Base-by-base conservation (phyloP, 1,284 basidiomycete species). In the Puccinia horiana region DNA sequence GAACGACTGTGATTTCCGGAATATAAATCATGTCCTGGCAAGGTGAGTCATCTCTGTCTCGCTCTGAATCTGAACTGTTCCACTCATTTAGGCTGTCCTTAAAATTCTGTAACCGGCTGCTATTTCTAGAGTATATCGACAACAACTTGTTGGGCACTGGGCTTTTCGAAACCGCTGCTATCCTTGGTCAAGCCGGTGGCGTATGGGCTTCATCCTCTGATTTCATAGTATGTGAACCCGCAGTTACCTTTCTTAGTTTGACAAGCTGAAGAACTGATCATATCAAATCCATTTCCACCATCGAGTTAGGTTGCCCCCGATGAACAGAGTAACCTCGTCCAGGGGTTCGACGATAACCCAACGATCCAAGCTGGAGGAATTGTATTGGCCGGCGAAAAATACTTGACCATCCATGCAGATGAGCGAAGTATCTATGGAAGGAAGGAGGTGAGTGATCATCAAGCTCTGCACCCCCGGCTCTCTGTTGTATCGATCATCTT, bases 111-210 rank as follows among this genome's bases (percentile, higher is more conserved):
- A n/a, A 26, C 35, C 11, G 23, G 32, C 56, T 1, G 42, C 18
- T 16, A 26, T 35, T 18, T 81, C 35, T 86, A 95, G 94, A 88
- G 83, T 96, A 96, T 89, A 93, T 97, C 87, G 94, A 98, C 88
- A 88, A 89, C 86, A 92, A 95, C 87, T 91, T 98, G 83, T 87
- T 96, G 84, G 93, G 91, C 42, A 92, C 89, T 82, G 92, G 91
- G 85, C 93, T 91, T 88, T 89, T 97, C 86, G 82, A 88, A 58
- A 90, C 91, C 85, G 95, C 94, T 58, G 94, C 94, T 63, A 97
- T 98, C 88, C 84, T 98, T 77, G 95, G 95, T 58, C 90, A 90
- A 84, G 88, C 91, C 85, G 94, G 95, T 74, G 95, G 96, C 83
- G 90, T 96, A 37, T 98, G 96, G 96, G 95, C 94, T 29, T 85